Conservation (phyloP, 768 basidiomycete genomes). For the Chalciporus chontae region DNA sequence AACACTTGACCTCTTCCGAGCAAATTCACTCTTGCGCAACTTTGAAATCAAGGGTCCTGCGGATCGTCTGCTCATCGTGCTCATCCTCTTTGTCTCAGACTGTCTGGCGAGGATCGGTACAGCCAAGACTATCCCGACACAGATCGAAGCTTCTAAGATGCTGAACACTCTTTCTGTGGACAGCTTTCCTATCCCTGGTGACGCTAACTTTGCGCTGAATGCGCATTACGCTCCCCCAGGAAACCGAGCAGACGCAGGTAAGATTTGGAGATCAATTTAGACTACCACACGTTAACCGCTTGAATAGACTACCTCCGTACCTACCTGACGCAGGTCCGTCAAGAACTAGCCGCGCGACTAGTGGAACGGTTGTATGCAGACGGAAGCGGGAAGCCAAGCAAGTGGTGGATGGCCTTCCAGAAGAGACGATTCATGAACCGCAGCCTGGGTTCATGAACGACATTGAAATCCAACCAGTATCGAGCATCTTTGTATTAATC, state of each 20-base stretch:
- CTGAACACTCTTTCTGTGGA: conserved; percentile 94
- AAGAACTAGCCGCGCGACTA: conserved; percentile 84
- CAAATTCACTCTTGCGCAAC: conserved; percentile 98
- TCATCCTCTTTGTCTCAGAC: conserved; percentile 97
- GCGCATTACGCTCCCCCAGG: conserved; percentile 83
- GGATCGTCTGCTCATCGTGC: conserved; percentile 92
- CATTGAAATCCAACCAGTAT: background rate
- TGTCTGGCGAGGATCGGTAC: conserved; percentile 88
- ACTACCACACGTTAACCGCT: conserved; percentile 7
- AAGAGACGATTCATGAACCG: conserved; percentile 96
- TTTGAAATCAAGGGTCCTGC: conserved; percentile 99
- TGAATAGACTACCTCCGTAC: conserved; percentile 77
- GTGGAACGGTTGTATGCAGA: conserved; percentile 89
- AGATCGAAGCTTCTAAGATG: conserved; percentile 82
- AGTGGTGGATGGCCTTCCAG: conserved; percentile 99
- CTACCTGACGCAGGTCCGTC: conserved; percentile 89
- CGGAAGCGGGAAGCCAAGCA: conserved; percentile 91
- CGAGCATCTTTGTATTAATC: conserved; percentile 13
- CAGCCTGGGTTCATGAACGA: conserved; percentile 62
- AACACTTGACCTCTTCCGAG: conserved; percentile 93
- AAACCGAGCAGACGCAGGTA: conserved; percentile 79
- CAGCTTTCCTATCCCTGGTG: conserved; percentile 90
- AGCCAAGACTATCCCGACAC: conserved; percentile 61
- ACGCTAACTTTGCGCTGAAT: conserved; percentile 92
- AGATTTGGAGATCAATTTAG: conserved; percentile 18